Conservation (phyloP, 164 flowering plant genomes). For the Annona squamosa region DNA sequence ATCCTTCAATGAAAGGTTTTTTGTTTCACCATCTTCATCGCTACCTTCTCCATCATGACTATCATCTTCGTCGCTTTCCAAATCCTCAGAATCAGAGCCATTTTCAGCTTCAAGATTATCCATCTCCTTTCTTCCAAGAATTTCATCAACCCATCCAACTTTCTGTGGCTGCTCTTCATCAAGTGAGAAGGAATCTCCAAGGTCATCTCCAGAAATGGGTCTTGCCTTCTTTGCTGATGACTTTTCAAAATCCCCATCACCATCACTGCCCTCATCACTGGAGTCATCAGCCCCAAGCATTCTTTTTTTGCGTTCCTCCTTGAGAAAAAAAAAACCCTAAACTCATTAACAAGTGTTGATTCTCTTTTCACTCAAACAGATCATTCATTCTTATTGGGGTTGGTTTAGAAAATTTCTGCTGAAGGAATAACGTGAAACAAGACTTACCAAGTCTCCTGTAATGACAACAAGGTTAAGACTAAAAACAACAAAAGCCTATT, state of each 20-base stretch:
- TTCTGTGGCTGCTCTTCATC: conserved; percentile 35
- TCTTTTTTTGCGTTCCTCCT: conserved; percentile 88
- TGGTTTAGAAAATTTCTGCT: too few relatives aligned
- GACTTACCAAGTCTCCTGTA: too few relatives aligned
- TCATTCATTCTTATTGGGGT: too few relatives aligned
- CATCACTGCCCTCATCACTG: conserved; percentile 55
- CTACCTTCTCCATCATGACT: conserved; percentile 21
- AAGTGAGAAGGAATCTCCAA: conserved; percentile 72
- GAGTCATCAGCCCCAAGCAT: conserved; percentile 67
- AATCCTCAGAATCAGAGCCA: conserved; percentile 38
- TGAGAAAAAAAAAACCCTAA: conserved; percentile 9
- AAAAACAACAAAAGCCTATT: not conserved
- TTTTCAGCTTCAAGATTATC: conserved; percentile 36
- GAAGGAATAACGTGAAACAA: too few relatives aligned
- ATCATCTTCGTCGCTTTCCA: conserved; percentile 32
- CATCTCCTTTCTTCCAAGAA: conserved; percentile 42
- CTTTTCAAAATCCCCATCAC: conserved; percentile 29
- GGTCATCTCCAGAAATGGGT: conserved; percentile 86
- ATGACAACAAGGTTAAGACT: not conserved
- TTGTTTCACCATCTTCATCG: conserved; percentile 21
- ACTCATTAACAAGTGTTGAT: too few relatives aligned
- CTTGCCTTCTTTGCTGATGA: conserved; percentile 24
- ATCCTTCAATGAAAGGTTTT: conserved; percentile 44
- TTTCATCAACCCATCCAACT: conserved; percentile 73
- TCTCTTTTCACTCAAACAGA: too few relatives aligned